These are phyloP conservation scores for Picochlorum sp. DNA, from an alignment of 139 green algal genomes.

Conservation along the genomic window DNA sequence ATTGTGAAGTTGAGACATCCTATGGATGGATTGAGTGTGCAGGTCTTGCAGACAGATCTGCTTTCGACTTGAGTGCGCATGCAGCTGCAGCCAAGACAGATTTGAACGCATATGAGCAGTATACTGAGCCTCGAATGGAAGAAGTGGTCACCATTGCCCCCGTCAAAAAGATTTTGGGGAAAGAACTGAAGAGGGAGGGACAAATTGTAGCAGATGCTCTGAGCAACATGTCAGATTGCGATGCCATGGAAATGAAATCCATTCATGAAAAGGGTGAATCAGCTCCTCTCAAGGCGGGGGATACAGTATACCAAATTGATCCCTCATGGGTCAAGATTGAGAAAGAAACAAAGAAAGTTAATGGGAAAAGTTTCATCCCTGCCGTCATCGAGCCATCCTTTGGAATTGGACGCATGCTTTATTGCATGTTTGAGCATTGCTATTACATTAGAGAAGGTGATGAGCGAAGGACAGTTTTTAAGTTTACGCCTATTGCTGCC, in stretches of 20 bases:
- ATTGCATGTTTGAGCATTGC: conserved; percentile 96
- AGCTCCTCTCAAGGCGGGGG: conserved; percentile 20
- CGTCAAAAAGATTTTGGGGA: conserved; percentile 83
- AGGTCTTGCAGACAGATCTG: conserved; percentile 89
- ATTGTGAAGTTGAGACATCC: conserved; percentile 89
- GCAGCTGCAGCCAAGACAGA: conserved; percentile 63
- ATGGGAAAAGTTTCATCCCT: conserved; percentile 73
- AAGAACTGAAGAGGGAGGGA: conserved; percentile 79
- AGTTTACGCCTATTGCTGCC: conserved; percentile 84
- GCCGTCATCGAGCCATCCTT: conserved; percentile 98
- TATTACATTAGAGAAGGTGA: conserved; percentile 80
- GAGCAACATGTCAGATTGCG: conserved; percentile 35
- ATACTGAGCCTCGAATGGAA: conserved; percentile 62
- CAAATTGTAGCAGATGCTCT: conserved; percentile 64
- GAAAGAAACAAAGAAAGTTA: conserved; percentile 59
- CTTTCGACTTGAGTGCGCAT: conserved; percentile 88
- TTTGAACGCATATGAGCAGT: conserved; percentile 77
- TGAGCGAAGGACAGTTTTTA: conserved; percentile 61
- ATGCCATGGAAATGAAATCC: conserved; percentile 36
- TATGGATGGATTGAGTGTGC: conserved; percentile 99
- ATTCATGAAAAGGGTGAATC: conserved; percentile 36
- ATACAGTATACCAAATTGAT: conserved; percentile 28
- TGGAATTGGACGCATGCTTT: conserved; percentile 96
- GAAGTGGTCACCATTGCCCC: conserved; percentile 60
- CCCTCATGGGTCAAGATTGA: conserved; percentile 62